Evolutionary conservation across 441 rosid genomes (phyloP).

Genomic region (Gossypium gossypioides): DNA sequence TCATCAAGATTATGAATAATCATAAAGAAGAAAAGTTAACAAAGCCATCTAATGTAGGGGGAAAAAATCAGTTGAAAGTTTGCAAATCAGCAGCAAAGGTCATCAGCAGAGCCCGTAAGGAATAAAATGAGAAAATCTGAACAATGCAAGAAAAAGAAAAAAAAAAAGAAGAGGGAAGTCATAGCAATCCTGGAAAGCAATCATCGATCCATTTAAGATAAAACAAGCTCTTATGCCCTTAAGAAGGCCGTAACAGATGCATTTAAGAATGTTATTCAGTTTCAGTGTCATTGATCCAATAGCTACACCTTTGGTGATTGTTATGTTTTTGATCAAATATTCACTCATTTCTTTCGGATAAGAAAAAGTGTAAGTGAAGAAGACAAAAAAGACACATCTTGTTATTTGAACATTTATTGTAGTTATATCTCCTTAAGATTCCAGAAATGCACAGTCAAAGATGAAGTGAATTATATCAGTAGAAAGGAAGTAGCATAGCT

Average conservation of each 20-base stretch:
- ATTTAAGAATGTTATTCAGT: neutral
- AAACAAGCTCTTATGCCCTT: neutral
- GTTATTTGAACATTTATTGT: neutral
- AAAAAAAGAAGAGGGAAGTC: neutral
- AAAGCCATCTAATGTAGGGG: neutral
- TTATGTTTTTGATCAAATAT: neutral
- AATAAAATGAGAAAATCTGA: neutral
- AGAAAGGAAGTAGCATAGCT: slow-evolving; percentile 16
- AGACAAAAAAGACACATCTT: neutral
- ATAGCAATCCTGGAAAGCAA: neutral
- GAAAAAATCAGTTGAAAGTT: neutral
- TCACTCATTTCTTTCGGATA: neutral
- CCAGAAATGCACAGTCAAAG: neutral
- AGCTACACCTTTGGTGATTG: neutral
- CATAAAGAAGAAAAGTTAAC: neutral
- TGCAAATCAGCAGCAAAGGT: neutral
- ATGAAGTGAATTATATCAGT: neutral
- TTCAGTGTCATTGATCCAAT: neutral
- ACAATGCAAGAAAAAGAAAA: neutral
- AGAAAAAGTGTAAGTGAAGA: neutral
- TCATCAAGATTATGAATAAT: neutral
- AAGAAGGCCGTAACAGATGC: neutral
- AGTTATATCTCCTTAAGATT: neutral
- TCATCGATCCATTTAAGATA: neutral
- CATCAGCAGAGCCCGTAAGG: neutral